These are phyloP conservation scores for Solanum chiquidenum DNA, from an alignment of 257 asterid genomes.

Conservation along the genomic window DNA sequence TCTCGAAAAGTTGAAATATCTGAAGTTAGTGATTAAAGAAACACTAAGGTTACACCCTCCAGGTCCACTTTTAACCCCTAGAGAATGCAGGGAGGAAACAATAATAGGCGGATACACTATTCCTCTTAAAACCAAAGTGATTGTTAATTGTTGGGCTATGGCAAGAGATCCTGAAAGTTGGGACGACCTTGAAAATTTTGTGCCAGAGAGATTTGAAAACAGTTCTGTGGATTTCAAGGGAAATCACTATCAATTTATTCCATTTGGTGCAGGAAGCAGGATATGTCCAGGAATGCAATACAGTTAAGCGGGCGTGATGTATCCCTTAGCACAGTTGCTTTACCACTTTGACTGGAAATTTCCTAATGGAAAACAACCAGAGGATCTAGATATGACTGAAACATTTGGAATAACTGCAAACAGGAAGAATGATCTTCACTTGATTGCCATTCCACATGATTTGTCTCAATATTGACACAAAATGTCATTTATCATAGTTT, in stretches of 20 bases:
- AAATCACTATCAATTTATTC: background rate
- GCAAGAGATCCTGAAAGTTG: conserved; percentile 12
- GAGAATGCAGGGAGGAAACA: conserved; percentile 2
- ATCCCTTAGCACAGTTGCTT: background rate
- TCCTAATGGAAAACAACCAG: background rate
- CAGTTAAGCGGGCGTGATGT: background rate
- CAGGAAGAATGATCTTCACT: background rate
- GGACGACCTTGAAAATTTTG: conserved; percentile 2
- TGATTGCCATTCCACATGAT: background rate
- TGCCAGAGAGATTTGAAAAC: conserved; percentile 10
- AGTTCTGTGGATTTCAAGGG: background rate
- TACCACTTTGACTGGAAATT: conserved; percentile 9
- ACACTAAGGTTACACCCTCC: conserved; percentile 10
- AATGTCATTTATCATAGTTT: background rate
- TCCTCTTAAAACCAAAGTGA: background rate
- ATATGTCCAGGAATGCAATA: background rate
- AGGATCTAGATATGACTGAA: background rate
- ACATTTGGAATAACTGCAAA: background rate
- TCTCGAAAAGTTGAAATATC: background rate
- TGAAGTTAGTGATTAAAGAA: conserved; percentile 3
- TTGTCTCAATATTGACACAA: background rate
- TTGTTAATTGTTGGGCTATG: conserved; percentile 4
- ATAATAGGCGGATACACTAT: background rate
- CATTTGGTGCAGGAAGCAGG: conserved; percentile 14
- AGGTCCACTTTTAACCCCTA: background rate